A percentile compares a stretch with the other conserved stretches of the same genome.
These are phyloP conservation scores for Xerocomellus chrysenteron DNA, from an alignment of 768 basidiomycete species.

Conservation along the genomic window DNA sequence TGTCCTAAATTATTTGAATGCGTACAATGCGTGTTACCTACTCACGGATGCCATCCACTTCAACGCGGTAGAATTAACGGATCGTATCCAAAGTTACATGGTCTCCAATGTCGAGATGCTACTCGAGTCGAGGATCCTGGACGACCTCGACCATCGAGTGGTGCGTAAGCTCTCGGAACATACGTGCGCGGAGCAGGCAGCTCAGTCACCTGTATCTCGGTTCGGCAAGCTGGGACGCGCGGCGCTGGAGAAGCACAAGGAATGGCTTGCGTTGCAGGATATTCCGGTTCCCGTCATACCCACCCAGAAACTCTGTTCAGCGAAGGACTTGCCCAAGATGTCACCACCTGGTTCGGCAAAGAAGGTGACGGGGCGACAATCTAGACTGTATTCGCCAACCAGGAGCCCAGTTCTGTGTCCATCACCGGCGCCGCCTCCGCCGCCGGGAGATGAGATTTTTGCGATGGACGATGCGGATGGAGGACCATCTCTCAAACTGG, in stretches of 20 bases:
- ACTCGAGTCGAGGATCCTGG: conserved; percentile 77
- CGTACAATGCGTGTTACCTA: conserved; percentile 76
- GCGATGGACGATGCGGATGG: conserved; percentile 76
- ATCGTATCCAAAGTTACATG: conserved; percentile 77
- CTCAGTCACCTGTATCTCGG: conserved; percentile 66
- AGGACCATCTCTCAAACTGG: conserved; percentile 27
- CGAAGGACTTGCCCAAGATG: conserved; percentile 30
- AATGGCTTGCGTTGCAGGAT: conserved; percentile 73
- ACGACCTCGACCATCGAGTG: conserved; percentile 65
- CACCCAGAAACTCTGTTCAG: conserved; percentile 19
- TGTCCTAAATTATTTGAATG: conserved; percentile 63
- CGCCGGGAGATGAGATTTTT: conserved; percentile 68
- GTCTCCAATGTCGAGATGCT: conserved; percentile 82
- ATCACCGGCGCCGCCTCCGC: neutral
- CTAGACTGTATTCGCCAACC: conserved; percentile 5
- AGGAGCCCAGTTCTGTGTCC: conserved; percentile 28
- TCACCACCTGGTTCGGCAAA: conserved; percentile 30
- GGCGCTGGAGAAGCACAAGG: conserved; percentile 59
- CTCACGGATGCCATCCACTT: conserved; percentile 81
- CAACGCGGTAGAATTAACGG: conserved; percentile 65
- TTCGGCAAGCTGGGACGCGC: conserved; percentile 49
- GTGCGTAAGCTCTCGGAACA: conserved; percentile 66
- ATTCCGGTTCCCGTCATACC: conserved; percentile 57
- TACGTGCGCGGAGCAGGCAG: conserved; percentile 55
- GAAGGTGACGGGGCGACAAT: conserved; percentile 4